These are phyloP conservation scores for Fusarium sp. DNA, from an alignment of 2,329 filamentous ascomycete species.

Conservation along the genomic window DNA sequence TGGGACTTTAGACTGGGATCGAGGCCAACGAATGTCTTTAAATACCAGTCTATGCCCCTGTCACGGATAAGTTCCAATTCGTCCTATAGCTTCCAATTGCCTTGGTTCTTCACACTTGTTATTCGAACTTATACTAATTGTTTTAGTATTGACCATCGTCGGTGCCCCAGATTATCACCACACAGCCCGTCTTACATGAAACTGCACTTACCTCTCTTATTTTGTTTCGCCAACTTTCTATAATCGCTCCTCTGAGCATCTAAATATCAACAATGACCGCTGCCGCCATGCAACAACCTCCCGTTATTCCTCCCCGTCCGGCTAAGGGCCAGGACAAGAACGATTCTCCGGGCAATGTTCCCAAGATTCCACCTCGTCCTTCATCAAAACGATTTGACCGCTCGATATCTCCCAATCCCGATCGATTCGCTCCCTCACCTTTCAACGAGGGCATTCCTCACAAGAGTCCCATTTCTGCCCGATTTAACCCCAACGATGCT, in stretches of 20 bases:
- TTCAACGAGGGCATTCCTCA: conserved; percentile 75
- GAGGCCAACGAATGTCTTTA: conserved; percentile 18
- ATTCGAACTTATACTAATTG: conserved; percentile 39
- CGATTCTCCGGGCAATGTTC: conserved; percentile 50
- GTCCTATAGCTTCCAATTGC: conserved; percentile 18
- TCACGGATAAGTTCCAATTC: conserved; percentile 6
- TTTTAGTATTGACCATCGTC: conserved; percentile 34
- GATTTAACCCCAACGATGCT: conserved; percentile 48
- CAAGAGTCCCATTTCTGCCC: conserved; percentile 54
- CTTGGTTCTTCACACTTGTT: conserved; percentile 7
- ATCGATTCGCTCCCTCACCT: conserved; percentile 85
- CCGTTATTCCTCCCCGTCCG: conserved; percentile 67
- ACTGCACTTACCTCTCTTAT: conserved; percentile 7
- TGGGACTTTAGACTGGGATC: conserved; percentile 5
- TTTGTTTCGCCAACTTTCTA: conserved; percentile 17
- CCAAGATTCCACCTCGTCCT: conserved; percentile 83
- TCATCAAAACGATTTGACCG: conserved; percentile 74
- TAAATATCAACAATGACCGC: conserved; percentile 55
- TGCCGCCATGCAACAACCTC: conserved; percentile 59
- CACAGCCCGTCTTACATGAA: conserved; percentile 29
- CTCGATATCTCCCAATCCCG: conserved; percentile 78
- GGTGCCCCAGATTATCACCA: conserved; percentile 24
- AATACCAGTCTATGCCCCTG: conserved; percentile 30
- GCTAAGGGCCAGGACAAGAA: conserved; percentile 59
- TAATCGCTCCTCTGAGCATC: conserved; percentile 31